Conservation (phyloP, 352 stramenopile genomes). For the Phytophthora parvispora region DNA sequence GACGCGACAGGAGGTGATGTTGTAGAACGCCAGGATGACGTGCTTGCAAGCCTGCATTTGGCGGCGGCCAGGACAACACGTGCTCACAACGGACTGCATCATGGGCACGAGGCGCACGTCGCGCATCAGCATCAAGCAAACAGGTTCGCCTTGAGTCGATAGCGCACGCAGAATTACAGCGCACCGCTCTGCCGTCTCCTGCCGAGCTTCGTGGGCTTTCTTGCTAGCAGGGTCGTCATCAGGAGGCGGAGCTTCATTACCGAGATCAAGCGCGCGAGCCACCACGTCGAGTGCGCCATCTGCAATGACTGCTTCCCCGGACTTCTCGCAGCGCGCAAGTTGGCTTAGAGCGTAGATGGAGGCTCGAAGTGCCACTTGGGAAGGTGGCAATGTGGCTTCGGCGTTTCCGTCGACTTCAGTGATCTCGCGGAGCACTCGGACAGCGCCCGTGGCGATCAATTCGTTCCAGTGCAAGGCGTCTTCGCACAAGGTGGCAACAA, state of each 20-base stretch:
- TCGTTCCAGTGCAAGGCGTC: constrained; percentile 60
- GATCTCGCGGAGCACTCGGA: constrained; percentile 64
- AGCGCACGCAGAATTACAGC: constrained; percentile 78
- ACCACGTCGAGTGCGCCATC: constrained; percentile 77
- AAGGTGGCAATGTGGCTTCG: neutral
- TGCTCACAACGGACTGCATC: constrained; percentile 46
- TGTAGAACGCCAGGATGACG: constrained; percentile 80
- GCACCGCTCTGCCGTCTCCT: constrained; percentile 66
- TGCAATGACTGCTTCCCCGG: constrained; percentile 46
- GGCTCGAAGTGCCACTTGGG: constrained; percentile 46
- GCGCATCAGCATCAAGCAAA: constrained; percentile 52
- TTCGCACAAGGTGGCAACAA: constrained; percentile 77
- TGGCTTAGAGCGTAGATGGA: constrained; percentile 78
- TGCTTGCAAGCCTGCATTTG: constrained; percentile 61
- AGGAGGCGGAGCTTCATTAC: neutral
- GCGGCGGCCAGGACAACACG: constrained; percentile 36
- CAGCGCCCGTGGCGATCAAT: constrained; percentile 60
- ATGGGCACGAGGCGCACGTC: constrained; percentile 69
- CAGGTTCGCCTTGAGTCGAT: constrained; percentile 59
- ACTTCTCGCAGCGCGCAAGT: constrained; percentile 63
- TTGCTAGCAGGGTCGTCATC: constrained; percentile 19
- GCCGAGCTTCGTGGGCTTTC: constrained; percentile 39
- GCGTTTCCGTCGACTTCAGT: constrained; percentile 33
- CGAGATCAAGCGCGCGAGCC: constrained; percentile 40
- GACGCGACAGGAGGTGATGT: constrained; percentile 65